A percentile compares a stretch with the other conserved stretches of the same genome.
phyloP scores from a whole-genome alignment of 495 filamentous ascomycete species.

The Aspergillus conjunctus region DNA sequence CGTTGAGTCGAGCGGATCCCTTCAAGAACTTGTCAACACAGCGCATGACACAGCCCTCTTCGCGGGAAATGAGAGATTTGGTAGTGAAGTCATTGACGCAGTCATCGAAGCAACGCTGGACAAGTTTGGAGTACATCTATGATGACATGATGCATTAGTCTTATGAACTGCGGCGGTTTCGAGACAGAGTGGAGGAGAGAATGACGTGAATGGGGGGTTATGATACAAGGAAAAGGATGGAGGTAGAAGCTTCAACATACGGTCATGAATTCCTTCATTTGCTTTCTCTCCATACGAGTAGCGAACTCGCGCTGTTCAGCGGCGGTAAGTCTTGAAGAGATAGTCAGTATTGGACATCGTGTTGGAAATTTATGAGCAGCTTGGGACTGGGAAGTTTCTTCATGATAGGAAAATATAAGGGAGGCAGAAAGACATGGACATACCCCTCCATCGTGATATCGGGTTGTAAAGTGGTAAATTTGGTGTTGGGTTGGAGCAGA shows the following conservation, averaged over 20 bases:
- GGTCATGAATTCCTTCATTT: constrained; percentile 98
- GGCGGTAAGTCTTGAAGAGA: constrained; percentile 59
- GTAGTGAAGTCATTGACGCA: constrained; percentile 98
- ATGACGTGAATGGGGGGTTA: not conserved
- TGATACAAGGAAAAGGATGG: not conserved
- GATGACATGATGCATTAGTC: constrained; percentile 8
- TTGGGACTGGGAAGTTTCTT: not conserved
- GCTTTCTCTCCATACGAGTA: constrained; percentile 88
- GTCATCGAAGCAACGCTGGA: constrained; percentile 93
- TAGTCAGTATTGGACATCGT: constrained; percentile 16
- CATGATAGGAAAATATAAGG: not conserved
- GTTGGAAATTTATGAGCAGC: not conserved
- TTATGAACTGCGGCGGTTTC: not conserved
- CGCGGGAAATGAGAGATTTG: constrained; percentile 82
- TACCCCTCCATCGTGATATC: constrained; percentile 49
- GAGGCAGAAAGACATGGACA: constrained; percentile 17
- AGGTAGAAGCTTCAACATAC: constrained; percentile 52
- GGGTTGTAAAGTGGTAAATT: not conserved
- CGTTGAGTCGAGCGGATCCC: constrained; percentile 77
- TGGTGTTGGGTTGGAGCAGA: not conserved
- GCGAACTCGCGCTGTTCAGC: constrained; percentile 91
- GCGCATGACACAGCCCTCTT: constrained; percentile 86
- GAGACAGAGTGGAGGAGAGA: not conserved
- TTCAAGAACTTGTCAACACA: constrained; percentile 97
- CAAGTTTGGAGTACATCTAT: constrained; percentile 95